Base-by-base conservation (phyloP, 371 early-diverging fungal species). In the Lichtheimia corymbifera region DNA sequence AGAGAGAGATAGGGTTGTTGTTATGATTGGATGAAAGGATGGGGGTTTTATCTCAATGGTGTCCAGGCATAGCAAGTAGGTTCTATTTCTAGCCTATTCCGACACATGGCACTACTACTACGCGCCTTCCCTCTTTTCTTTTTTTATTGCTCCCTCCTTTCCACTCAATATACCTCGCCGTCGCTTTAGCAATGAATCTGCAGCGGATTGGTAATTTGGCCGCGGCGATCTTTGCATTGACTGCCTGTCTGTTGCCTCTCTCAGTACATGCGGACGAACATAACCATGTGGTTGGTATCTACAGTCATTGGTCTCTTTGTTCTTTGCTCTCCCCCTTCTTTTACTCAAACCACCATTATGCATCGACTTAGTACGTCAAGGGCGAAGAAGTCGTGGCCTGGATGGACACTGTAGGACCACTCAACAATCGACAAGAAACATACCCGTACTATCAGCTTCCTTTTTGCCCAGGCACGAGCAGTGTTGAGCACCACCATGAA, bases 361-460 rank as follows among this genome's bases (percentile, higher is more conserved):
- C 24, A 28, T 51, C 13, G 2, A 47, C 35, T 1, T 43, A 88
- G 86, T 88, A 88, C 53, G 61, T 68, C 25, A 67, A 74, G 27
- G 71, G 64, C 2, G 84, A 86, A 44, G 83, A 83, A 52, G 84
- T 88, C 3, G 80, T 86, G 9, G 79, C 77, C n/a, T 88, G 89
- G 89, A 83, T 85, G 71, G 90, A 90, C 62, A 88, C 91, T 14
- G 88, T 92, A n/a, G 92, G 92, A 64, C 84, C 83, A 40, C 53
- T 82, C 14, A 61, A 82, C 51, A 85, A 85, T 62, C 71, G 86
- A 50, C 91, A 91, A 66, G 92, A 93, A 69, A 91, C 90, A 42
- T 93, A 93, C 65, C 88, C 87, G 13, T 91, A 86, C 67, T 85
- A 79, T 50, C 85, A 87, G 54, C 71, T 93, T 24, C 93, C 93